A percentile compares a stretch with the other conserved stretches of the same genome.
Evolutionary conservation across 2,329 filamentous ascomycete species (phyloP).

Genomic region (Coniochaeta ligniaria): DNA sequence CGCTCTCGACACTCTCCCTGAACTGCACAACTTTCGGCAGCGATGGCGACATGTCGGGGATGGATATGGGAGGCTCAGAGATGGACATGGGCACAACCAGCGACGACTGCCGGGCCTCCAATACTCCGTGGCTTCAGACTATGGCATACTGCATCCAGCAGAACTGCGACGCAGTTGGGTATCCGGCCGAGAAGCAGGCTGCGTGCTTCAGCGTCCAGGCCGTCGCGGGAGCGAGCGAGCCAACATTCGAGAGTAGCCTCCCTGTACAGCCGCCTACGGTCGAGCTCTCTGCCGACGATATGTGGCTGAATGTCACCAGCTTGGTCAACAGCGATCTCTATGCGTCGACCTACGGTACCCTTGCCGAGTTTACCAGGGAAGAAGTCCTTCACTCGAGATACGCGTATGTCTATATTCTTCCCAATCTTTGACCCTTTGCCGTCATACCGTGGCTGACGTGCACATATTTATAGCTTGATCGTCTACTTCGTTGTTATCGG

Average conservation of each 20-base stretch:
- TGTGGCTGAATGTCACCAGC: conserved; percentile 24
- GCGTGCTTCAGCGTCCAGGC: neutral
- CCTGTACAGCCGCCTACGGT: conserved; percentile 12
- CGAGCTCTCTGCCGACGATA: conserved; percentile 13
- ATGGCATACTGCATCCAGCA: conserved; percentile 11
- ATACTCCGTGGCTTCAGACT: neutral
- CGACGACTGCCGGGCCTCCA: conserved; percentile 15
- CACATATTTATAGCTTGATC: neutral
- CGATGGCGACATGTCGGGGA: neutral
- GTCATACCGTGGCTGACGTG: neutral
- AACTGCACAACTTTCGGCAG: conserved; percentile 16
- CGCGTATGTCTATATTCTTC: conserved; percentile 19
- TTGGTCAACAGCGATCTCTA: conserved; percentile 19
- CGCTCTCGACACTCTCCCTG: conserved; percentile 17
- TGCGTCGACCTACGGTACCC: conserved; percentile 39
- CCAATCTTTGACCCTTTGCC: neutral
- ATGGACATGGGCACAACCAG: conserved; percentile 17
- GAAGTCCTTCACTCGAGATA: conserved; percentile 19
- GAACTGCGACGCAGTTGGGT: conserved; percentile 7
- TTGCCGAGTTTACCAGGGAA: conserved; percentile 44
- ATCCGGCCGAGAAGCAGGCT: conserved; percentile 5
- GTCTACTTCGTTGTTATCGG: neutral
- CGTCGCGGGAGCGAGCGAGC: conserved; percentile 3
- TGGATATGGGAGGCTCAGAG: conserved; percentile 10
- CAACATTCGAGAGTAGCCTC: conserved; percentile 3